Percentiles rank a stretch among this genome's conserved stretches.
phyloP scores from a whole-genome alignment of 164 flowering plant species.

The Umbellularia californica region DNA sequence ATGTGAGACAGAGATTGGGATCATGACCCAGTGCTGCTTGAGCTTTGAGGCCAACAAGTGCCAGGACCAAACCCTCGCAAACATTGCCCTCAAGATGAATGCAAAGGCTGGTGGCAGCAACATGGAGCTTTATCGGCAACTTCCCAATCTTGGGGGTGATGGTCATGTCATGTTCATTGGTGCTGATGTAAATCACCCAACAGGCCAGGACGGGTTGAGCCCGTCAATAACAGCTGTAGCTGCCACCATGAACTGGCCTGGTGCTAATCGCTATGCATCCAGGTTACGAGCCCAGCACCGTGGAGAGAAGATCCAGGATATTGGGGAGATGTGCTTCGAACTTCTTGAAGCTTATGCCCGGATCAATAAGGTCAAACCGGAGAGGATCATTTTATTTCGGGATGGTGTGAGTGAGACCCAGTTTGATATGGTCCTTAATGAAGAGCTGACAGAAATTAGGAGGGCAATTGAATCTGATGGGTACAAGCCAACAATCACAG shows the following conservation, averaged over 20 bases:
- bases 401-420: conserved; percentile 88
- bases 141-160: conserved; percentile 35
- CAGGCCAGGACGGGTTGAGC: conserved; percentile 28
- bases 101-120: conserved; percentile 87
- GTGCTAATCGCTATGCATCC: conserved; percentile 64
- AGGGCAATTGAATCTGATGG: conserved; percentile 19
- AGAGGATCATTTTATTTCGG: conserved; percentile 62
- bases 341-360: conserved; percentile 42
- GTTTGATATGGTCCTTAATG: conserved; percentile 75
- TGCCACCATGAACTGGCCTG: conserved; percentile 79
- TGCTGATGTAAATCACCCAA: conserved; percentile 88
- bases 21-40: conserved; percentile 72
- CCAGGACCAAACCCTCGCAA: conserved; percentile 49
- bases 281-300: conserved; percentile 48
- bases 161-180: conserved; percentile 70
- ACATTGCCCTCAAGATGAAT: conserved; percentile 77
- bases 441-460: conserved; percentile 39
- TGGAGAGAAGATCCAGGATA: conserved; percentile 41
- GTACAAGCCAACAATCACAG: conserved; percentile 55
- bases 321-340: conserved; percentile 57
- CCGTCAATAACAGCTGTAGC: conserved; percentile 85
- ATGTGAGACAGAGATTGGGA: conserved; percentile 64
- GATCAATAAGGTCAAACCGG: conserved; percentile 38
- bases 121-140: conserved; percentile 46
- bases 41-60: conserved; percentile 30